A percentile compares a stretch with the other conserved stretches of the same genome.
Conservation (phyloP, 257 asterid species). For the Solanum sejunctum region DNA sequence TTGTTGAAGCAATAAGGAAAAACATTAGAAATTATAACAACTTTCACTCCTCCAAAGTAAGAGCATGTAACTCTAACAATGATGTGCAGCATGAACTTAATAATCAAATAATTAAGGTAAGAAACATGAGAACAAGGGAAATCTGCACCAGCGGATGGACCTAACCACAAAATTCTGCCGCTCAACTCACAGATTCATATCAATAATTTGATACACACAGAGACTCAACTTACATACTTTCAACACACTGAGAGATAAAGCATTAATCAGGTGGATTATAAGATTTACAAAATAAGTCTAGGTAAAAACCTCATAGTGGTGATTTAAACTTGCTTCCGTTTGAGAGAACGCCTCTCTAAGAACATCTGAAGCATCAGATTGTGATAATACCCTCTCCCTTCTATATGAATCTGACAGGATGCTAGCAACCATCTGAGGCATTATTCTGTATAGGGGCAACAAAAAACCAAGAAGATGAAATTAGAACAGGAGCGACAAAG, state of each 20-base stretch:
- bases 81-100: neutral
- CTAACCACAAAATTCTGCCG: neutral
- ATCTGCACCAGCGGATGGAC: neutral
- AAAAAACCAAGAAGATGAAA: neutral
- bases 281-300: neutral
- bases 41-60: neutral
- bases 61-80: neutral
- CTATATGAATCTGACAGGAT: conserved; percentile 67
- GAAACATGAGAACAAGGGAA: neutral
- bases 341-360: conserved; percentile 84
- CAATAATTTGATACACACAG: neutral
- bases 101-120: neutral
- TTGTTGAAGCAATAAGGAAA: conserved; percentile 9
- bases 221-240: neutral
- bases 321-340: conserved; percentile 77
- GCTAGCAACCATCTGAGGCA: conserved; percentile 75
- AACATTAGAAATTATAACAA: neutral
- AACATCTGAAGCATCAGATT: conserved; percentile 73
- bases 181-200: neutral
- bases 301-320: conserved; percentile 76
- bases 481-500: neutral
- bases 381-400: conserved; percentile 61
- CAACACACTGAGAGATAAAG: neutral
- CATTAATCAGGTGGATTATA: neutral
- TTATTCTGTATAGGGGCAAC: conserved; percentile 42